These are phyloP conservation scores for Acer negundo DNA, from an alignment of 345 rosid genomes.

Conservation along the genomic window DNA sequence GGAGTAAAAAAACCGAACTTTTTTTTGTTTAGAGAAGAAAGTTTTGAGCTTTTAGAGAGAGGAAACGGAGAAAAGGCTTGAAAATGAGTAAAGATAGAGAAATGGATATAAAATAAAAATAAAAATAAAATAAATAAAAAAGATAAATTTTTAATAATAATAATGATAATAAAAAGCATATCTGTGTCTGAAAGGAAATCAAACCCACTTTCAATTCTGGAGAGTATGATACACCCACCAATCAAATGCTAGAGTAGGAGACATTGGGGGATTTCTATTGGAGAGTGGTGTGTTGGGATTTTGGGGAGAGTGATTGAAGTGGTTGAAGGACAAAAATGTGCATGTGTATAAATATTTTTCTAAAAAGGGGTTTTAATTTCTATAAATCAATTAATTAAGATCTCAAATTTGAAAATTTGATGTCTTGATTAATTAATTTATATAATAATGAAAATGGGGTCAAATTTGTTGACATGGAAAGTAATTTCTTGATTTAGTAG, in stretches of 20 bases:
- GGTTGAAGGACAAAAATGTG: not conserved
- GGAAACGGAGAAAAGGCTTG: not conserved
- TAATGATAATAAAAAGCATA: slow-evolving; percentile 14
- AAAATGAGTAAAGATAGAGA: not conserved
- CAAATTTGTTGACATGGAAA: slow-evolving; percentile 24
- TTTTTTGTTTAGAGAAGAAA: slow-evolving; percentile 23
- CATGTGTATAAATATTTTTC: not conserved
- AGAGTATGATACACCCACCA: slow-evolving; percentile 13
- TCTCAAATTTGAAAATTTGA: not conserved
- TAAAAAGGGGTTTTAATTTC: not conserved
- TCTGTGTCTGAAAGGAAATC: slow-evolving; percentile 10
- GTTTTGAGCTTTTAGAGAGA: slow-evolving; percentile 14
- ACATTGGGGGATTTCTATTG: not conserved
- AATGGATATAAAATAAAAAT: not conserved
- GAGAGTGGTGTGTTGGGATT: not conserved
- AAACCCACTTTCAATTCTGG: slow-evolving; percentile 8
- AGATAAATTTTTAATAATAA: not conserved
- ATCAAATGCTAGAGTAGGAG: not conserved
- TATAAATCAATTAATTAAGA: not conserved
- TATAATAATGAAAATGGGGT: slow-evolving; percentile 7
- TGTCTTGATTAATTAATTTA: not conserved
- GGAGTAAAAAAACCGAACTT: slow-evolving; percentile 33
- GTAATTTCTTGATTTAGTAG: slow-evolving; percentile 28
- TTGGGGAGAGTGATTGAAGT: not conserved
- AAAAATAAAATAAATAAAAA: no score